Percentiles rank a stretch among this genome's conserved stretches.
Evolutionary conservation across 805 yeast genomes (phyloP).

Genomic region (Ogataea methanolica): DNA sequence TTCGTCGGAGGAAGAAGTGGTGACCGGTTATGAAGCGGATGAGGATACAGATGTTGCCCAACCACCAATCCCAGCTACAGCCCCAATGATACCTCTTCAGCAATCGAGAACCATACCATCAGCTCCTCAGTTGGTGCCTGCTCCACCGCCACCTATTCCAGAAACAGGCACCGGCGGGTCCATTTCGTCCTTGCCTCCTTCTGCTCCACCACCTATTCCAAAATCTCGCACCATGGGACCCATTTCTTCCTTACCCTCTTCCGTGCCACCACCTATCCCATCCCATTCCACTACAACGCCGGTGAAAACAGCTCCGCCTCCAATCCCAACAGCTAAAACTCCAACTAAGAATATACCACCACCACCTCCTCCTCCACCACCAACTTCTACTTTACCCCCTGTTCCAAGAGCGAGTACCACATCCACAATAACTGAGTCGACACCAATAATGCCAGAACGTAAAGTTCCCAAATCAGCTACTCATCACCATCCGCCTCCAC

Average conservation of each 20-base stretch:
- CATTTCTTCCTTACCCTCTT: conserved; percentile 8
- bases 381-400: conserved; percentile 21
- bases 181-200: conserved; percentile 8
- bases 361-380: conserved; percentile 16
- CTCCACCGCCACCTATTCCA: conserved; percentile 6
- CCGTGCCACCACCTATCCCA: conserved; percentile 15
- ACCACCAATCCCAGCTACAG: conserved; percentile 5
- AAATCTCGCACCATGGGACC: not conserved
- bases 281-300: conserved; percentile 9
- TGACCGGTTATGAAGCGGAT: conserved; percentile 71
- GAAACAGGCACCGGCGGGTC: not conserved
- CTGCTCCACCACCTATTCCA: conserved; percentile 14
- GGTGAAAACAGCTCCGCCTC: conserved; percentile 15
- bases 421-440: conserved; percentile 6
- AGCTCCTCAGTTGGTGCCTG: conserved; percentile 7
- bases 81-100: conserved; percentile 9
- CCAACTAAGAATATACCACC: conserved; percentile 15
- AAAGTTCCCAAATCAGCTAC: not conserved
- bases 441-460: conserved; percentile 8
- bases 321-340: conserved; percentile 16
- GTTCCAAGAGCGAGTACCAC: conserved; percentile 17
- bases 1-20: conserved; percentile 18
- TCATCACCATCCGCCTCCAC: conserved; percentile 9
- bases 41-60: conserved; percentile 38
- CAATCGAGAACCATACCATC: conserved; percentile 16